Base-by-base conservation (phyloP, 371 early-diverging fungal species). In the Lichtheimia ramosa region DNA sequence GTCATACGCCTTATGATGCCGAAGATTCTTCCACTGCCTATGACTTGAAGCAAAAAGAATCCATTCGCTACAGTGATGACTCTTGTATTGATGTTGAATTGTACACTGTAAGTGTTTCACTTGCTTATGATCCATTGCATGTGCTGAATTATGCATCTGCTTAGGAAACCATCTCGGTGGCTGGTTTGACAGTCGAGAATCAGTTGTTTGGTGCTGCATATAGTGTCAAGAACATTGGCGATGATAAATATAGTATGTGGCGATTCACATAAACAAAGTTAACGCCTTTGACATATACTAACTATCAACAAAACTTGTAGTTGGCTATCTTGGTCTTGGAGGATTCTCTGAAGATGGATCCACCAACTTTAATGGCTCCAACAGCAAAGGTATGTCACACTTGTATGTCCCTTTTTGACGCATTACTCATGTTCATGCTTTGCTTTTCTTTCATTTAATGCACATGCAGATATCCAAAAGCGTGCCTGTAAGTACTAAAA, bases 191-290 rank as follows among this genome's bases (percentile, higher is more conserved):
- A 34, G 70, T 75, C 13, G 24, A 68, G 10, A 70, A 75, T 54
- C 79, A 73, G 51, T 49, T 73, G 6, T 61, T 78, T 59, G 79
- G 75, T 41, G 57, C 73, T 41, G 79, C 79, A 10, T 75, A 75
- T 59, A 71, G 71, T 27, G 75, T 78, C 7, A 63, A 66, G 20
- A 67, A 69, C 24, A 73, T 74, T 51, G 71, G 69, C 28, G 71
- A 69, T n/a, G 56, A 68, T 43, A 53, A 65, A n/a, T 73, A 75
- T 54, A 59, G 75, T 75, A 73, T 48, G 77, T 64, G 48, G n/a
- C 24, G 6, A 12, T 2, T 46, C 18, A 20, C 27, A 25, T 51
- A 21, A 21, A 21, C 23, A 25, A 51, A 51, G 7, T 1, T 0
- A 51, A n/a, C 18, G 39, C 53, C 28, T 34, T 34, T 58, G 14